Evolutionary conservation across 805 yeast species (phyloP), one percentile per base, ranked within the genome.

Genomic region (Vanderwaltozyma polyspora): DNA sequence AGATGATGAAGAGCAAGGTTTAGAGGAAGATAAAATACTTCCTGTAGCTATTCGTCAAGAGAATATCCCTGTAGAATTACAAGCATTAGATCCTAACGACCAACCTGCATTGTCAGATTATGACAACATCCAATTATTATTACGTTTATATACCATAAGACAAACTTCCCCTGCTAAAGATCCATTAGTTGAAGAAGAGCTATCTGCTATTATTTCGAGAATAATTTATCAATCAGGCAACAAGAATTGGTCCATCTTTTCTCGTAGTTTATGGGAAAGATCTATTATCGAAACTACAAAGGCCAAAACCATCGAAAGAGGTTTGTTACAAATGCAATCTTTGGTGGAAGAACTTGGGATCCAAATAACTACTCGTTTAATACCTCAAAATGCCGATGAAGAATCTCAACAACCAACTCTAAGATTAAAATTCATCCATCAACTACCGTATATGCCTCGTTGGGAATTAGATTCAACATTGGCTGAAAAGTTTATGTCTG

Each of bases 291-390:
- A 91, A 55, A 72, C 94, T 0, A 67, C 69, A 32, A 77, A 76
- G 44, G 75, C 94, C 1, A 77, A 81, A 52, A 89, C 96, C 1
- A 79, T 89, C 17, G 97, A 91, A 60, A 71, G 98, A 54, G 97
- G 97, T 33, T 76, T 87, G 4, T 64, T 91, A 33, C 98, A 91
- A 59, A 77, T 91, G 79, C 89, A 87, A 35, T 78, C 94, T 3
- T 63, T 91, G 28, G 91, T 87, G 19, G 95, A 86, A 51, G 95
- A 87, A 54, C 64, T 85, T 18, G 94, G 89, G 2, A 68, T 77
- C 37, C 71, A 76, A 37, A 73, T 79, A 33, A 64, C 67, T 35
- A 62, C 78, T 7, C 67, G 76, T 44, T 63, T 64, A 48, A 72
- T 65, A 60, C 82, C 68, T n/a, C 48, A 45, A 31, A 59, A 63